Conservation (phyloP, 2,329 filamentous ascomycete genomes). For the Phaeosphaeriaceae sp. region DNA sequence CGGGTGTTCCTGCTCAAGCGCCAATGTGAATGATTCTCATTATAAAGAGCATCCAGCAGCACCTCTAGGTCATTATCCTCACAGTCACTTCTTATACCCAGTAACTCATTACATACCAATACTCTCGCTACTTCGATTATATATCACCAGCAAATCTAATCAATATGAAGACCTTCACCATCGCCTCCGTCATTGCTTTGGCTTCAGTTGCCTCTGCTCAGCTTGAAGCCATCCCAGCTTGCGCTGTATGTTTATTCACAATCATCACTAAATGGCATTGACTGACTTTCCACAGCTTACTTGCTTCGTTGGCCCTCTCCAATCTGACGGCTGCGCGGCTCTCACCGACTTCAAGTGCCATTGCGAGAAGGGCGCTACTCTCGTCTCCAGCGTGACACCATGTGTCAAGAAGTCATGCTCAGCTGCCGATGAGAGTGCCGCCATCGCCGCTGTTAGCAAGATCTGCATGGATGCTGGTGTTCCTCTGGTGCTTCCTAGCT, state of each 20-base stretch:
- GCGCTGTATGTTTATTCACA: conserved; percentile 50
- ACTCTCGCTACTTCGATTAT: conserved; percentile 19
- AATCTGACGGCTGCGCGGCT: conserved; percentile 52
- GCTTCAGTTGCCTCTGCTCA: conserved; percentile 56
- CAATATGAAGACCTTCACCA: conserved; percentile 49
- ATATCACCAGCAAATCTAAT: conserved; percentile 15
- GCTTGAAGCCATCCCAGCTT: conserved; percentile 53
- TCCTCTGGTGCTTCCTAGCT: conserved; percentile 35
- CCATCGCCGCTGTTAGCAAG: conserved; percentile 35
- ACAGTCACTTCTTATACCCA: conserved; percentile 20
- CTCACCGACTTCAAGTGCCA: conserved; percentile 55
- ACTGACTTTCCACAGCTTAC: conserved; percentile 48
- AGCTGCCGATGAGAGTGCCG: conserved; percentile 44
- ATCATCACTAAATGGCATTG: neutral
- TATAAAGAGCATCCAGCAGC: conserved; percentile 28
- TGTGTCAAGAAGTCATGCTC: conserved; percentile 55
- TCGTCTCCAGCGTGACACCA: conserved; percentile 52
- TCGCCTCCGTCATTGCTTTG: conserved; percentile 49
- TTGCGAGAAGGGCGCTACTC: conserved; percentile 53
- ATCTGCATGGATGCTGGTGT: conserved; percentile 44
- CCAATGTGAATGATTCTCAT: conserved; percentile 11
- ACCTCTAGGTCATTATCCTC: conserved; percentile 9
- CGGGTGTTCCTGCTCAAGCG: conserved; percentile 17
- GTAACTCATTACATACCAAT: conserved; percentile 7
- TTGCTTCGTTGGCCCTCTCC: conserved; percentile 54